Conservation (phyloP, 2,329 filamentous ascomycete genomes). For the Claviceps capensis region DNA sequence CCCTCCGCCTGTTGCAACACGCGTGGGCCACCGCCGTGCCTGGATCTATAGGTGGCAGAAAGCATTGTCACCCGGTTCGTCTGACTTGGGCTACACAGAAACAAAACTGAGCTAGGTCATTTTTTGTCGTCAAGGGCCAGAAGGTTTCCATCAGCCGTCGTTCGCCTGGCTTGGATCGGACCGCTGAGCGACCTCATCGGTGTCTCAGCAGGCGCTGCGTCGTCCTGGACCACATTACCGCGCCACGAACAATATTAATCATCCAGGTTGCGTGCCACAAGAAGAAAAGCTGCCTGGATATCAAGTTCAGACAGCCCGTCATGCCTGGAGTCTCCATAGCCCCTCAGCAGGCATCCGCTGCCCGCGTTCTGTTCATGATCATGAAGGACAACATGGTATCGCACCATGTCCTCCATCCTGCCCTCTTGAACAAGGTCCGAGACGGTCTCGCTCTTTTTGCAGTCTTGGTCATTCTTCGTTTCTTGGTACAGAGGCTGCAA, state of each 20-base stretch:
- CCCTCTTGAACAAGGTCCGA: conserved; percentile 16
- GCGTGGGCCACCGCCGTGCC: background rate
- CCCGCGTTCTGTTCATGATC: conserved; percentile 13
- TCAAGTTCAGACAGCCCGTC: conserved; percentile 3
- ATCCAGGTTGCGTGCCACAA: no score
- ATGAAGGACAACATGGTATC: conserved; percentile 18
- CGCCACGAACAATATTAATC: background rate
- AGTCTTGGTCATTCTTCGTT: conserved; percentile 21
- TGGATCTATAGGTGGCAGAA: background rate
- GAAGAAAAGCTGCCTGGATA: no score
- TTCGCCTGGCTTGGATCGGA: no score
- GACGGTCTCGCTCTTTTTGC: conserved; percentile 20
- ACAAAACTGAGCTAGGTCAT: background rate
- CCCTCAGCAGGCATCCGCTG: conserved; percentile 18
- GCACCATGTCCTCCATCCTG: conserved; percentile 7
- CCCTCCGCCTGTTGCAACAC: background rate
- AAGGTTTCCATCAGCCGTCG: background rate
- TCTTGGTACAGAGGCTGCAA: conserved; percentile 13
- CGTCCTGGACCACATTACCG: background rate
- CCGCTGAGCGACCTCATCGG: background rate
- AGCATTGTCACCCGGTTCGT: background rate
- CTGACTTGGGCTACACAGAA: background rate
- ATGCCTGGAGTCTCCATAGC: conserved; percentile 19
- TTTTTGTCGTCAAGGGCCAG: background rate
- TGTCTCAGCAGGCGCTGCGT: background rate